phyloP scores from a whole-genome alignment of 352 stramenopile genomes.

The Pythium volutum region DNA sequence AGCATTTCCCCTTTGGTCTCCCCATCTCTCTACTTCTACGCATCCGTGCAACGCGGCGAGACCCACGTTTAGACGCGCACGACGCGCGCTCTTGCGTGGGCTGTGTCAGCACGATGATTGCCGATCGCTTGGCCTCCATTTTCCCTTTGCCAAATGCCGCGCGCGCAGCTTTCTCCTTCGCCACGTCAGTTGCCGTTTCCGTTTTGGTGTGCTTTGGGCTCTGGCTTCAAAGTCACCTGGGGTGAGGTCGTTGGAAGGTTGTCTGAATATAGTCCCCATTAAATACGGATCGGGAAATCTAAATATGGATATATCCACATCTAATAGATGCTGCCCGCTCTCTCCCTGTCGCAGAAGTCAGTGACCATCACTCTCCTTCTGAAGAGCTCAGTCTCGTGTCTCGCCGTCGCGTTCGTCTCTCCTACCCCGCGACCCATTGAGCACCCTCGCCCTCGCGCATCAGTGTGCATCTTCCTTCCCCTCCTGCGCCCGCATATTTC shows the following conservation, averaged over 20 bases:
- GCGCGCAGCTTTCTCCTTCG: not conserved
- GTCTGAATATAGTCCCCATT: slow-evolving; percentile 1
- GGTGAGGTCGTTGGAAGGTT: slow-evolving; percentile 13
- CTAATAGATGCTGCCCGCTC: no score
- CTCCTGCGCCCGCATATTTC: not conserved
- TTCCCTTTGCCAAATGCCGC: not conserved
- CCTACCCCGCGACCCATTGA: not conserved
- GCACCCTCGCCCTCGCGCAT: no score
- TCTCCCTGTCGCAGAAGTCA: slow-evolving; percentile 6
- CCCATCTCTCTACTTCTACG: not conserved
- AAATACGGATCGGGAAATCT: no score
- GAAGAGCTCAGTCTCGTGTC: not conserved
- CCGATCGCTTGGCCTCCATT: slow-evolving; percentile 16
- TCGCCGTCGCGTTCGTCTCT: not conserved
- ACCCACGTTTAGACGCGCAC: slow-evolving; percentile 10
- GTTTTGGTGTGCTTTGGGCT: not conserved
- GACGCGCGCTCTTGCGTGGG: not conserved
- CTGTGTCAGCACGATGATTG: not conserved
- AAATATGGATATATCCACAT: not conserved
- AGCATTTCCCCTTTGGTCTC: not conserved
- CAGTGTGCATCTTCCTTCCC: not conserved
- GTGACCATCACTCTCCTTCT: slow-evolving; percentile 9
- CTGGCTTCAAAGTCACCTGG: not conserved
- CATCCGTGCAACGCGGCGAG: not conserved
- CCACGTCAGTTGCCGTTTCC: not conserved